Evolutionary conservation across 2,329 filamentous ascomycete species (phyloP).

Genomic region (Trichoderma citrinoviride): DNA sequence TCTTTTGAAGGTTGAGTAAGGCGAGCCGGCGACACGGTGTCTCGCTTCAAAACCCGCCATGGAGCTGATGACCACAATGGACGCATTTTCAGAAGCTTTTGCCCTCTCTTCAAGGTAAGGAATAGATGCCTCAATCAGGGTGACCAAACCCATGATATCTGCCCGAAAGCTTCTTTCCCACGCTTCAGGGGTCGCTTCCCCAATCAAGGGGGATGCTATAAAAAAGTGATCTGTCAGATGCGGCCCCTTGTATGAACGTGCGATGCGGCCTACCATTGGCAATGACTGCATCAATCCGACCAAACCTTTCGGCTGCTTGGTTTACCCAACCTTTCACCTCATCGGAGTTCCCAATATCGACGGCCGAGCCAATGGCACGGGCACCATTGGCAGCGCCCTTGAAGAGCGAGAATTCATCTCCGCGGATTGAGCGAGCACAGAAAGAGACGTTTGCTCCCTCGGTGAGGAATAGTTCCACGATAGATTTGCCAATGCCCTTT

Average conservation of each 20-base stretch:
- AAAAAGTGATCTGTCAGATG: no score
- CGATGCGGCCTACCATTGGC: constrained; percentile 24
- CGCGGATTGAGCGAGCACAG: constrained; percentile 25
- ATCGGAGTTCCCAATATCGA: constrained; percentile 26
- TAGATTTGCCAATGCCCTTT: constrained; percentile 30
- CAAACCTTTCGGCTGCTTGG: constrained; percentile 25
- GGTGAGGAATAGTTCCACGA: constrained; percentile 26
- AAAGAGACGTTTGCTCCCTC: constrained; percentile 32
- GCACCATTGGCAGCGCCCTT: constrained; percentile 17
- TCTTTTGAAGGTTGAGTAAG: constrained; percentile 29
- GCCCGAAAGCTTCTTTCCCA: constrained; percentile 30
- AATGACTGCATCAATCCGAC: constrained; percentile 28
- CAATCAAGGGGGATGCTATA: constrained; percentile 24
- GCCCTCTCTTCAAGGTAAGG: constrained; percentile 25
- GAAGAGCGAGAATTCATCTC: constrained; percentile 27
- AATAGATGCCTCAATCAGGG: constrained; percentile 25
- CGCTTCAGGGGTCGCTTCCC: constrained; percentile 18
- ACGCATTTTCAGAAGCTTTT: constrained; percentile 23
- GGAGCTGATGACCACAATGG: constrained; percentile 30
- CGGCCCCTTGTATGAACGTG: no score
- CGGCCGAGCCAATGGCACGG: constrained; percentile 25
- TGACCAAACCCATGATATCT: constrained; percentile 28
- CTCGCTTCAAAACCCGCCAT: constrained; percentile 27
- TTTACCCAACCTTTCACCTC: constrained; percentile 25
- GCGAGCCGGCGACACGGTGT: constrained; percentile 19